phyloP scores from a whole-genome alignment of 306 rosid genomes.

The Trifolium repens region DNA sequence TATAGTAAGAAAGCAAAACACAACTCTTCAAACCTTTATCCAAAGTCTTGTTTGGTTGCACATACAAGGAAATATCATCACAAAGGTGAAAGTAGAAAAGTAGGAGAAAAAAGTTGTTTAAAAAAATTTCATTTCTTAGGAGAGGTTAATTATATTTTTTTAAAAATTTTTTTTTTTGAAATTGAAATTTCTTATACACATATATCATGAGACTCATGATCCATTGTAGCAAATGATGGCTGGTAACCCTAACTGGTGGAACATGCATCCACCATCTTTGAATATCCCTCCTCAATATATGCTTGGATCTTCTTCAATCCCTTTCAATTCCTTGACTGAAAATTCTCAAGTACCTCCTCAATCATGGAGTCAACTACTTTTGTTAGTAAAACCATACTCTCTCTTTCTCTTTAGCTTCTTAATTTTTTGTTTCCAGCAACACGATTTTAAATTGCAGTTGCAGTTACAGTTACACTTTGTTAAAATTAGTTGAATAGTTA shows the following conservation, averaged over 20 bases:
- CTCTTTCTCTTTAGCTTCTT: constrained; percentile 15
- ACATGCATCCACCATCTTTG: constrained; percentile 77
- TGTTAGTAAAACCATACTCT: constrained; percentile 47
- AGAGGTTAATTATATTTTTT: constrained; percentile 1
- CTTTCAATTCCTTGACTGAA: constrained; percentile 54
- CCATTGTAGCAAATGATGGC: constrained; percentile 76
- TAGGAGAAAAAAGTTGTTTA: constrained; percentile 40
- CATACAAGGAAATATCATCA: constrained; percentile 54
- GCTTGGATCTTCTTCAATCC: constrained; percentile 67
- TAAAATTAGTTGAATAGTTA: too few relatives aligned
- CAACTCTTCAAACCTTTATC: constrained; percentile 56
- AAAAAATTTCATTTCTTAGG: constrained; percentile 32
- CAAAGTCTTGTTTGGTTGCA: constrained; percentile 65
- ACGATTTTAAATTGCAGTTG: neutral
- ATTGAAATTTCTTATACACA: neutral
- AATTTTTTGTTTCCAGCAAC: neutral
- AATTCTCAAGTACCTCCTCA: constrained; percentile 50
- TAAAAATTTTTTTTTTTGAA: neutral
- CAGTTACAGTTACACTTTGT: too few relatives aligned
- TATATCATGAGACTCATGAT: constrained; percentile 6
- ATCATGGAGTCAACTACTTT: constrained; percentile 73
- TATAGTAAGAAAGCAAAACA: constrained; percentile 53
- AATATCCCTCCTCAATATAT: constrained; percentile 59
- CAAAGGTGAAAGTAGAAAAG: constrained; percentile 54
- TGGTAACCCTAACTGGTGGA: constrained; percentile 96